Evolutionary conservation across 768 basidiomycete species (phyloP).

Genomic region (Russula sp.): DNA sequence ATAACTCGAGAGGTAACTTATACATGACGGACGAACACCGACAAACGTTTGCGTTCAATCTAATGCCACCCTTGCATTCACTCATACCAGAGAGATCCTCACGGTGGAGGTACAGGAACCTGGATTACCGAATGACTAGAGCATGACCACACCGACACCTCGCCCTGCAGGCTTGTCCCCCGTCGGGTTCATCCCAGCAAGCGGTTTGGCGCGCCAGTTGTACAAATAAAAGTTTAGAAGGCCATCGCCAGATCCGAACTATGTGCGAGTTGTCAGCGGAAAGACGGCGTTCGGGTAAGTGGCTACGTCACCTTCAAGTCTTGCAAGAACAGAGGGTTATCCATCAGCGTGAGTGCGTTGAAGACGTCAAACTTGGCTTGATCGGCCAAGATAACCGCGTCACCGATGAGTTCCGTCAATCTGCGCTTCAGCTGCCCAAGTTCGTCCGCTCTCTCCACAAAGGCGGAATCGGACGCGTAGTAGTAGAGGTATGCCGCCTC

Average conservation of each 20-base stretch:
- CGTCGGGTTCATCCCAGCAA: constrained; percentile 62
- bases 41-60: no score
- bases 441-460: constrained; percentile 53
- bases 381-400: constrained; percentile 75
- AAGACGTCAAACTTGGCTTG: constrained; percentile 91
- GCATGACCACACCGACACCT: constrained; percentile 92
- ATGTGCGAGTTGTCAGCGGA: constrained; percentile 14
- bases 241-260: constrained; percentile 95
- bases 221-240: constrained; percentile 88
- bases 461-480: constrained; percentile 78
- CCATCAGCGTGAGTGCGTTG: constrained; percentile 93
- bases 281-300: not conserved
- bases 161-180: constrained; percentile 52
- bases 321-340: constrained; percentile 74
- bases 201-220: constrained; percentile 82
- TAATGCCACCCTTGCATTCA: no score
- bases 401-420: constrained; percentile 62
- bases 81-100: no score
- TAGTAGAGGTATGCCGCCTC: constrained; percentile 96
- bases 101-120: no score
- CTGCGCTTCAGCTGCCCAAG: constrained; percentile 58
- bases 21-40: no score
- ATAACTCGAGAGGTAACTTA: no score
- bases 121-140: constrained; percentile 39
- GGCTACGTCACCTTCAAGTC: constrained; percentile 67